Base-by-base conservation (phyloP, 352 stramenopile genomes). In the Pythium aristosporum region DNA sequence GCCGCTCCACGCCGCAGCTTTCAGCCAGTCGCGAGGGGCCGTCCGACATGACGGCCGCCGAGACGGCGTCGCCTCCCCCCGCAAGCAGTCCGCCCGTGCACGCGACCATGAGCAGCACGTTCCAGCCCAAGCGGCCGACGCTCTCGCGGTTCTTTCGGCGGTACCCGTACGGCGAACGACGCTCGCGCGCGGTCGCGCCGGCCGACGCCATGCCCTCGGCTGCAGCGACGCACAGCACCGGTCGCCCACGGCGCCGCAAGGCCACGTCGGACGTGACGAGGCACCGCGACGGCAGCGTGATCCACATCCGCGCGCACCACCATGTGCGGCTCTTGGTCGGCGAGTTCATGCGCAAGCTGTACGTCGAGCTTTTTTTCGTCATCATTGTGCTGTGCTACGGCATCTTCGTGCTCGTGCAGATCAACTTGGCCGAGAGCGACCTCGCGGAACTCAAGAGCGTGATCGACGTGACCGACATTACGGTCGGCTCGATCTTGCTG, bases 281-380 rank as follows among this genome's bases (percentile, higher is more conserved):
- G 30, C 58, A 69, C 30, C 65, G 70, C 28, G 69, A 82, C 41
- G 77, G 73, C 46, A 71, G 59, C 39, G 63, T 74, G 11, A 39
- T 64, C 12, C 64, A 72, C 11, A 9, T 87, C 37, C 71, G 70
- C 15, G 44, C 68, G 0, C 50, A 80, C 52, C 74, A 91, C 48
- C 78, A 73, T 25, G 39, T 85, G 5, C 82, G 84, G 0, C 55
- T 89, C 16, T 39, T 62, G 9, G 74, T 96, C 6, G 85, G 85
- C 58, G 79, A 90, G 57, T 94, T 93, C 63, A 92, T 96, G 82
- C 80, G 80, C 30, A 74, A 88, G 61, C 71, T 96, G 5, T 87
- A 87, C 65, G 87, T 96, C 25, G 84, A 96, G 67, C 63, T 94
- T 25, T 96, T 96, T 60, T 96, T 96, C 67, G 84, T 92, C 39